Percentiles rank a stretch among this genome's conserved stretches.
phyloP scores from a whole-genome alignment of 192 early-diverging fungal genomes.

The Coemansia erecta region DNA sequence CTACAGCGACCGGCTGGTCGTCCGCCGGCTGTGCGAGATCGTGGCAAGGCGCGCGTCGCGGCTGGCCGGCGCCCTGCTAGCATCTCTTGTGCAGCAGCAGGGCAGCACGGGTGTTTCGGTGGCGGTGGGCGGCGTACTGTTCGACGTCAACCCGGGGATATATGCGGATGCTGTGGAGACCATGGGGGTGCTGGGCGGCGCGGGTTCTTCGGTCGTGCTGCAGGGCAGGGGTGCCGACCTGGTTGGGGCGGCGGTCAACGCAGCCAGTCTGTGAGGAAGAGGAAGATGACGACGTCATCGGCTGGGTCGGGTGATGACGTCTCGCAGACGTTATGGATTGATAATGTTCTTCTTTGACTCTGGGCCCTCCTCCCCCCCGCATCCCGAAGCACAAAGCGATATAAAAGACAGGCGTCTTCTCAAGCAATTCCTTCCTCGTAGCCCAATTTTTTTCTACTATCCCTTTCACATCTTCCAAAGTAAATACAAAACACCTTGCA shows the following conservation, averaged over 20 bases:
- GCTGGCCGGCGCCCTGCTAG: slow-evolving; percentile 63
- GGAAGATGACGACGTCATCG: not conserved
- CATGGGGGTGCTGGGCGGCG: slow-evolving; percentile 8
- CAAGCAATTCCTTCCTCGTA: not conserved
- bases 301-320: no score
- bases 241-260: slow-evolving; percentile 35
- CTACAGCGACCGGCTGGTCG: slow-evolving; percentile 68
- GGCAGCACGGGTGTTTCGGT: slow-evolving; percentile 13
- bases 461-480: not conserved
- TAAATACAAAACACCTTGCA: not conserved
- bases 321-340: no score
- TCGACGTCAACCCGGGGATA: slow-evolving; percentile 26
- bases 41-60: slow-evolving; percentile 81
- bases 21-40: slow-evolving; percentile 76
- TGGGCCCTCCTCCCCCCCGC: no score
- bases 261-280: slow-evolving; percentile 24
- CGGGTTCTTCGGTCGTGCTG: not conserved
- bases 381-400: no score
- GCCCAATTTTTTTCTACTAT: not conserved
- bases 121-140: slow-evolving; percentile 23
- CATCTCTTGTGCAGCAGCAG: slow-evolving; percentile 45
- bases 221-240: slow-evolving; percentile 23
- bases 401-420: not conserved
- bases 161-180: slow-evolving; percentile 9
- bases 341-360: no score